Conservation (phyloP, 1,284 basidiomycete genomes). For the Apiotrichum akiyoshidainum region DNA sequence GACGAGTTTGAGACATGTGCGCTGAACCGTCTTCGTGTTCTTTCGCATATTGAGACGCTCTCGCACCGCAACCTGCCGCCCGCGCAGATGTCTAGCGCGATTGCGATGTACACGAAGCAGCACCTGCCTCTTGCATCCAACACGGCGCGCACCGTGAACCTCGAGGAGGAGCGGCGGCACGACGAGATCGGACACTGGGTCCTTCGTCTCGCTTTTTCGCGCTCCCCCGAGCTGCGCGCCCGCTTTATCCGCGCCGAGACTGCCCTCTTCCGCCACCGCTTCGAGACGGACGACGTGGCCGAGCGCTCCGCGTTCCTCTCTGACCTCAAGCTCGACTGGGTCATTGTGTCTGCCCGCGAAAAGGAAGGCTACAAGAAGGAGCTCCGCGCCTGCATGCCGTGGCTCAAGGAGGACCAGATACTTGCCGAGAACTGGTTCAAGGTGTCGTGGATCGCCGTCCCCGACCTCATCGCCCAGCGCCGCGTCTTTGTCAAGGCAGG, state of each 20-base stretch:
- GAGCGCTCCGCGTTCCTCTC: slow-evolving; percentile 72
- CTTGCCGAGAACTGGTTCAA: slow-evolving; percentile 53
- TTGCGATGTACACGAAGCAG: slow-evolving; percentile 42
- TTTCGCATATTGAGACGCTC: slow-evolving; percentile 89
- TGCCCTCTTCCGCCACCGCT: slow-evolving; percentile 78
- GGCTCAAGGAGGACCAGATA: slow-evolving; percentile 50
- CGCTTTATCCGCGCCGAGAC: slow-evolving; percentile 89
- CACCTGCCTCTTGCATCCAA: slow-evolving; percentile 61
- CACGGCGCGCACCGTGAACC: slow-evolving; percentile 55
- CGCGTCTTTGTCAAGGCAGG: slow-evolving; percentile 75
- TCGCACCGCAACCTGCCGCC: slow-evolving; percentile 50
- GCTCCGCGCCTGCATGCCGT: slow-evolving; percentile 36
- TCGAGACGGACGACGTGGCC: slow-evolving; percentile 62
- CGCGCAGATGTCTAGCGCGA: slow-evolving; percentile 34
- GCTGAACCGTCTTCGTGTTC: slow-evolving; percentile 74
- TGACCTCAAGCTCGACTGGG: slow-evolving; percentile 77
- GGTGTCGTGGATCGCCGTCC: slow-evolving; percentile 79
- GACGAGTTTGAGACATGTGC: slow-evolving; percentile 96
- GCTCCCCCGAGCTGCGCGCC: slow-evolving; percentile 82
- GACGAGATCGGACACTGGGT: slow-evolving; percentile 96
- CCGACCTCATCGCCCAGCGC: slow-evolving; percentile 85
- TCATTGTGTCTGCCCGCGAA: slow-evolving; percentile 18
- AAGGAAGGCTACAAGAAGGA: slow-evolving; percentile 58
- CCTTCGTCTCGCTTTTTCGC: slow-evolving; percentile 84
- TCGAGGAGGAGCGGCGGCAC: slow-evolving; percentile 68